Evolutionary conservation across 139 green algal genomes (phyloP).

Genomic region (Chlamydomonas urium): DNA sequence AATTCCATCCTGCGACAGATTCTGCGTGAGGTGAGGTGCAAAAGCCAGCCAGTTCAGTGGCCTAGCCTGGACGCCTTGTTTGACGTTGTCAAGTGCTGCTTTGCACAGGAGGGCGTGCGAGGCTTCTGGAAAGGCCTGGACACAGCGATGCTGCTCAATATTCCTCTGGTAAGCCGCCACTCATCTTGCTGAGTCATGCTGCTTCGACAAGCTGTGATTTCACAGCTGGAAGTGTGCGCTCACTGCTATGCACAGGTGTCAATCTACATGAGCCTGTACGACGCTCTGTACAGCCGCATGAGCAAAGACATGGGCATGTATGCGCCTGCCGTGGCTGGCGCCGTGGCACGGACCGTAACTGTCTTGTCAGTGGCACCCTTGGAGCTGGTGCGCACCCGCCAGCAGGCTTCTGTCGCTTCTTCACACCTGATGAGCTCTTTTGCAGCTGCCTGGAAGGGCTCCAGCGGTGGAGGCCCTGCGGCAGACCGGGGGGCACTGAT

Average conservation of each 20-base stretch:
- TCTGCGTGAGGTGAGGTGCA: too few species aligned
- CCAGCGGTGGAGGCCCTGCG: not conserved
- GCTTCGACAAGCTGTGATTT: not conserved
- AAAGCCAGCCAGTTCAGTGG: too few species aligned
- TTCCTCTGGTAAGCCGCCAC: conserved; percentile 93
- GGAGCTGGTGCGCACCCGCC: conserved; percentile 74
- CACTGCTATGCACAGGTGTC: conserved; percentile 60
- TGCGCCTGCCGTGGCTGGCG: conserved; percentile 67
- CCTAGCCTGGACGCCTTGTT: too few species aligned
- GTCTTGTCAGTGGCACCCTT: conserved; percentile 75
- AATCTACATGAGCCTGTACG: conserved; percentile 95
- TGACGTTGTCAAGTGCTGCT: too few species aligned
- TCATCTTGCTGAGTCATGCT: not conserved
- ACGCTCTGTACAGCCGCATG: conserved; percentile 56
- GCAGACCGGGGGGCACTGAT: too few species aligned
- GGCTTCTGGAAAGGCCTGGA: conserved; percentile 75
- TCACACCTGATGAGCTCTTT: not conserved
- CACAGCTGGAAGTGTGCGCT: not conserved
- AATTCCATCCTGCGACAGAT: too few species aligned
- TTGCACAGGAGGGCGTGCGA: conserved; percentile 57
- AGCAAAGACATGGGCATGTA: conserved; percentile 15
- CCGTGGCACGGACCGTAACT: conserved; percentile 54
- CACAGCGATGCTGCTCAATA: conserved; percentile 65
- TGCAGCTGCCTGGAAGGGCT: not conserved
- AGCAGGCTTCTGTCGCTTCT: conserved; percentile 50